Percentiles rank a stretch among this genome's conserved stretches.
These are phyloP conservation scores for Linnemannia zychae DNA, from an alignment of 192 early-diverging fungal species.

Conservation along the genomic window DNA sequence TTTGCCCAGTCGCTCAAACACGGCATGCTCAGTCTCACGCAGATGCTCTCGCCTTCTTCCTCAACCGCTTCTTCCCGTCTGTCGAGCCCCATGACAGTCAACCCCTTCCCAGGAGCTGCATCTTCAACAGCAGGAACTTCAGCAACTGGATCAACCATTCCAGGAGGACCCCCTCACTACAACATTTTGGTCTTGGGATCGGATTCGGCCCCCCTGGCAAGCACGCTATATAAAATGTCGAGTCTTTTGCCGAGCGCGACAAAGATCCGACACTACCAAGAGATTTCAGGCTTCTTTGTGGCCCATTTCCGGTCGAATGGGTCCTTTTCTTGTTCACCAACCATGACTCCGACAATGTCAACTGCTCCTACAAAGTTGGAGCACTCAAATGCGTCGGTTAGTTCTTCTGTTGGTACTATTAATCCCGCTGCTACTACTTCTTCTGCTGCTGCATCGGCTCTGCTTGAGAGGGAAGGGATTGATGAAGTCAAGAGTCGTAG, in stretches of 20 bases:
- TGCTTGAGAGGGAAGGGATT: not conserved
- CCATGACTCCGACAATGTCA: not conserved
- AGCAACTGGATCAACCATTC: too few species aligned
- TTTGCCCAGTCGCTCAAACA: conserved; percentile 44
- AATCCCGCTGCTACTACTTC: not conserved
- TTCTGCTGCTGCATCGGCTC: not conserved
- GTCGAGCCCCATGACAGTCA: not conserved
- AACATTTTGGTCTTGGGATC: conserved; percentile 51
- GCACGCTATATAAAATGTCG: conserved; percentile 56
- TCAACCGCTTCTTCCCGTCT: not conserved
- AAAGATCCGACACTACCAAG: conserved; percentile 53
- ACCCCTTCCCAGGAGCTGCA: not conserved
- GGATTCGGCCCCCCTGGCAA: conserved; percentile 47
- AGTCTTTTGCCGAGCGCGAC: conserved; percentile 29
- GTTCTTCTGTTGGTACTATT: too few species aligned
- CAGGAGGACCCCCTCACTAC: conserved; percentile 31
- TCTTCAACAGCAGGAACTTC: not conserved
- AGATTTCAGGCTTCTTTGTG: conserved; percentile 57
- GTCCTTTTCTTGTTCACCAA: conserved; percentile 25
- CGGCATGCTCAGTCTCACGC: conserved; percentile 33
- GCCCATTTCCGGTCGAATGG: conserved; percentile 42
- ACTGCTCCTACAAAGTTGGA: not conserved
- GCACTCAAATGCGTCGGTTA: not conserved
- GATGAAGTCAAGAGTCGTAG: conserved; percentile 28
- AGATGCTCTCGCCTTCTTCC: conserved; percentile 26